Evolutionary conservation across 345 rosid species (phyloP), one percentile per base, ranked within the genome.

Genomic region (Gossypium anomalum): DNA sequence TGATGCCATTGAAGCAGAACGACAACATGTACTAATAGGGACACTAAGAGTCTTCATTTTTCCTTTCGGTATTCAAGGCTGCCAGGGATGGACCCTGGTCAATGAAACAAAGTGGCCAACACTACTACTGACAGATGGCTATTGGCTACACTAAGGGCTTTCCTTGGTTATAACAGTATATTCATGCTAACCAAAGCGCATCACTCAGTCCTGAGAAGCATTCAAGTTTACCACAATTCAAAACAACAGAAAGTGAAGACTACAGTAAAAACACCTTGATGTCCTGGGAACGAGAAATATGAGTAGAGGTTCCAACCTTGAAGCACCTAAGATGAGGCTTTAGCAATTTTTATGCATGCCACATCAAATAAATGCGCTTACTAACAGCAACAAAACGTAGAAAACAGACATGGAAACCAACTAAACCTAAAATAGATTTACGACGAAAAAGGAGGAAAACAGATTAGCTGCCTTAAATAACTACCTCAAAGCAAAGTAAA

Each of bases 171-270:
- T 29, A 69, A 51, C 25, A 27, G 45, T 25, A 34, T 68, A 51
- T 9, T 51, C 22, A 68, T 29, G 10, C 45, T 16, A 27, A 69
- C 17, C 61, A 53, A 27, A 70, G 60, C 45, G 10, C 29, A 27
- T 25, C 45, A 51, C 41, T 48, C 57, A 25, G 14, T 51, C 72
- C 44, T 14, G 6, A 69, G 43, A 69, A 51, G 47, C 72, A 51
- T 17, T 59, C 22, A 27, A 52, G n/a, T 27, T 49, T 51, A 67
- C 71, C 13, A 16, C 45, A 49, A 68, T 27, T 49, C 19, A 0
- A 27, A 49, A 68, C 53, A 65, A 43, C 55, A 68, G 17, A 49
- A 68, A 49, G 44, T 45, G 55, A 67, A 67, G 53, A 45, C 22
- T 17, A 63, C 38, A 48, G 49, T 25, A 15, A 22, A 25, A 51